These are phyloP conservation scores for Larix sibirica DNA, from an alignment of 83 land plant genomes.

Conservation along the genomic window DNA sequence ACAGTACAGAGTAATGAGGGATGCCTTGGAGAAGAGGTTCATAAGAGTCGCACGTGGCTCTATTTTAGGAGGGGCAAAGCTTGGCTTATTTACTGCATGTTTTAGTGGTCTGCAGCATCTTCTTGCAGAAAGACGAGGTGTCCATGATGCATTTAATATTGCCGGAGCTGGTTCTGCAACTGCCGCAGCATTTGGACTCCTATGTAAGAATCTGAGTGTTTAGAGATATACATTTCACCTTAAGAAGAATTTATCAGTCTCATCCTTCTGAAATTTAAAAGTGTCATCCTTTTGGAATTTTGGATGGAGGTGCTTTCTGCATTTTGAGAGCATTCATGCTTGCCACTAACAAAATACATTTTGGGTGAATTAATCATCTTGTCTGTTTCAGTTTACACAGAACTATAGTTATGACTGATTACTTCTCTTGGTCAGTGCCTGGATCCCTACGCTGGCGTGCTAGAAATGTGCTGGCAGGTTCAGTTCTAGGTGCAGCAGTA, in stretches of 20 bases:
- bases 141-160: conserved; percentile 78
- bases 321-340: not conserved
- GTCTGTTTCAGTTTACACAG: not conserved
- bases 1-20: conserved; percentile 73
- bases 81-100: conserved; percentile 89
- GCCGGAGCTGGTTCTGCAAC: conserved; percentile 90
- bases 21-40: conserved; percentile 89
- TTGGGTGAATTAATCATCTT: not conserved
- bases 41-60: conserved; percentile 85
- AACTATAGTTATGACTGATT: not conserved
- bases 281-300: not conserved
- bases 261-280: not conserved
- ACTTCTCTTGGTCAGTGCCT: conserved; percentile 44
- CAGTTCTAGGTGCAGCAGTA: conserved; percentile 67
- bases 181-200: conserved; percentile 85
- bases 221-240: not conserved
- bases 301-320: not conserved
- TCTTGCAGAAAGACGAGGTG: conserved; percentile 71
- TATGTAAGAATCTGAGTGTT: conserved; percentile 46
- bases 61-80: conserved; percentile 89
- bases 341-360: not conserved
- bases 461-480: conserved; percentile 65
- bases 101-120: conserved; percentile 75
- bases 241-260: not conserved
- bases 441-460: conserved; percentile 73